These are phyloP conservation scores for Yamadazyma trypodendri DNA, from an alignment of 1,139 yeast species.

Conservation along the genomic window DNA sequence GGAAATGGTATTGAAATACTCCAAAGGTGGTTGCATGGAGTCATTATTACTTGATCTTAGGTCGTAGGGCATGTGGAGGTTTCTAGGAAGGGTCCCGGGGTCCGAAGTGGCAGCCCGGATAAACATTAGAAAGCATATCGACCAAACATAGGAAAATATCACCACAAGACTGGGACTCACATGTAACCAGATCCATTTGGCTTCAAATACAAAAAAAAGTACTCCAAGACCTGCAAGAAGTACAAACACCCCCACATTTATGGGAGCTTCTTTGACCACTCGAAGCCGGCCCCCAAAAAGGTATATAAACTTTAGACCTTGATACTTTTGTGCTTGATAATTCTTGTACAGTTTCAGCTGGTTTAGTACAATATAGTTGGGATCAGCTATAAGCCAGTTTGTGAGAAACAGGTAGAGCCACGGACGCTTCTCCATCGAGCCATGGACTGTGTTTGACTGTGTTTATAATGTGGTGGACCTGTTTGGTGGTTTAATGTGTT, in stretches of 20 bases:
- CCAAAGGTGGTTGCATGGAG: constrained; percentile 50
- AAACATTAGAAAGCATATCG: constrained; percentile 45
- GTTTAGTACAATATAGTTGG: constrained; percentile 20
- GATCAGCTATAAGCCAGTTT: constrained; percentile 48
- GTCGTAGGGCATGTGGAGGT: constrained; percentile 51
- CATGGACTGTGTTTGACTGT: no score
- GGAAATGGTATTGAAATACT: constrained; percentile 56
- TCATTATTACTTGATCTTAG: neutral
- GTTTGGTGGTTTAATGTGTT: no score
- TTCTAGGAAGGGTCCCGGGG: constrained; percentile 73
- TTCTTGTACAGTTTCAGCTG: constrained; percentile 18
- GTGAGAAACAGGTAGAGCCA: constrained; percentile 24
- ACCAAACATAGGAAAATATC: constrained; percentile 59
- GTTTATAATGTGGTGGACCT: no score
- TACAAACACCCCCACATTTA: constrained; percentile 32
- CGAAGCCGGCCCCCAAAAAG: constrained; percentile 66
- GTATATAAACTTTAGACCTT: constrained; percentile 35
- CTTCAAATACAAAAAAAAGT: constrained; percentile 43
- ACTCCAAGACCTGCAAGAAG: constrained; percentile 48
- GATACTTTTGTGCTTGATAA: constrained; percentile 35
- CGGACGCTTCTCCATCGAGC: neutral
- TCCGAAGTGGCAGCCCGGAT: constrained; percentile 59
- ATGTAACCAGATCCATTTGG: constrained; percentile 57
- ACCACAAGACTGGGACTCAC: constrained; percentile 60
- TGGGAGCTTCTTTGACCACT: constrained; percentile 37